Evolutionary conservation across 495 filamentous ascomycete species (phyloP).

Genomic region (Penicillium cinerascens): DNA sequence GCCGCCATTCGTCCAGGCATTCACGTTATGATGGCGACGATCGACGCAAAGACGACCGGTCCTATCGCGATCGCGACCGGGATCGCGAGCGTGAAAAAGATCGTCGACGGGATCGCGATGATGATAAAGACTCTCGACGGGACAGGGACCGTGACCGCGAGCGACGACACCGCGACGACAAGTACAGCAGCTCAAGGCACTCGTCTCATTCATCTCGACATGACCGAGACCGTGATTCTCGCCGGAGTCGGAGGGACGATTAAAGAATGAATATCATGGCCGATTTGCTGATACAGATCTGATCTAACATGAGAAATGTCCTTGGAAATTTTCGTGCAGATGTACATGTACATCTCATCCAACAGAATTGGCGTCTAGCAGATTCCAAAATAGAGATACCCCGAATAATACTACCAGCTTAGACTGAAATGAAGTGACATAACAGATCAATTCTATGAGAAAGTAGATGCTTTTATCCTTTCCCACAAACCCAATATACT

Average conservation of each 20-base stretch:
- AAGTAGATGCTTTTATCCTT: conserved; percentile 27
- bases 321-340: no score
- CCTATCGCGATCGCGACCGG: conserved; percentile 30
- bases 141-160: conserved; percentile 34
- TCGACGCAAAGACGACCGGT: conserved; percentile 29
- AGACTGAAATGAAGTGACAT: not conserved
- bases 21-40: conserved; percentile 34
- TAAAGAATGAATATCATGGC: conserved; percentile 9
- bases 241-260: conserved; percentile 32
- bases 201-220: conserved; percentile 33
- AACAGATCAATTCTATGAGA: conserved; percentile 24
- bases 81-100: conserved; percentile 26
- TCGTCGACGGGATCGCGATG: conserved; percentile 26
- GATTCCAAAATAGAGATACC: conserved; percentile 22
- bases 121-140: conserved; percentile 28
- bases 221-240: conserved; percentile 32
- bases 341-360: not conserved
- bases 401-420: conserved; percentile 3
- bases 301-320: conserved; percentile 8
- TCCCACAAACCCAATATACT: conserved; percentile 23
- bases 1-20: conserved; percentile 31
- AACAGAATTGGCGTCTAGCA: not conserved
- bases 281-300: not conserved
- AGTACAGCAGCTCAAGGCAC: conserved; percentile 33
- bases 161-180: conserved; percentile 32